Evolutionary conservation across 805 yeast genomes (phyloP).

Genomic region (Monosporozyma yasuniensis): DNA sequence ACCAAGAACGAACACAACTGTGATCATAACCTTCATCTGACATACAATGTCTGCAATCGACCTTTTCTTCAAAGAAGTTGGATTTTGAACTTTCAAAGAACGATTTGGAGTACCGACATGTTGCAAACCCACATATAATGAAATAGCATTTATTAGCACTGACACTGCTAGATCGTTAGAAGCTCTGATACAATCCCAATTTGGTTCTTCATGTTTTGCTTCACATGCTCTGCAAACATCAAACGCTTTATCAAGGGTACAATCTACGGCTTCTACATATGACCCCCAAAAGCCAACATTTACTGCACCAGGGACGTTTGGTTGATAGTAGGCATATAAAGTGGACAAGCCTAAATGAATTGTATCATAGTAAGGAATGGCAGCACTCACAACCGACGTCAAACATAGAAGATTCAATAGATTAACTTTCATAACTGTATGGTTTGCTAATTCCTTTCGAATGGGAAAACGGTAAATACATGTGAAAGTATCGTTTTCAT

Average conservation of each 20-base stretch:
- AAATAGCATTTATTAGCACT: not conserved
- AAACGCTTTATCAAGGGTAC: not conserved
- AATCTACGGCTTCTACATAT: not conserved
- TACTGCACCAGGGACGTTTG: not conserved
- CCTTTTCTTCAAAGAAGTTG: not conserved
- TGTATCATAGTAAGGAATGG: not conserved
- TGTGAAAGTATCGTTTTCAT: no score
- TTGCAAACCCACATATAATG: not conserved
- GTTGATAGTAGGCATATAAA: not conserved
- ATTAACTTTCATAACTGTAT: no score
- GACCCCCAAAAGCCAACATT: not conserved
- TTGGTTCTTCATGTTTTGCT: not conserved
- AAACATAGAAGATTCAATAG: no score
- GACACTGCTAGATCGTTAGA: not conserved
- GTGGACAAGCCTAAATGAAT: not conserved
- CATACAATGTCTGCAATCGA: no score
- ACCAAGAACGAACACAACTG: not conserved
- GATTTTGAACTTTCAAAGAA: not conserved
- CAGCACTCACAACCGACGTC: no score
- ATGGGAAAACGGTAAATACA: no score
- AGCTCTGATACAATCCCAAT: not conserved
- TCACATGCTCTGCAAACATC: not conserved
- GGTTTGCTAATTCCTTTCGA: no score
- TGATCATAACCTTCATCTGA: not conserved
- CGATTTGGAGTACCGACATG: conserved; percentile 1